These are phyloP conservation scores for Polytrichum commune DNA, from an alignment of 225 moss, liverwort and hornwort genomes.

Conservation along the genomic window DNA sequence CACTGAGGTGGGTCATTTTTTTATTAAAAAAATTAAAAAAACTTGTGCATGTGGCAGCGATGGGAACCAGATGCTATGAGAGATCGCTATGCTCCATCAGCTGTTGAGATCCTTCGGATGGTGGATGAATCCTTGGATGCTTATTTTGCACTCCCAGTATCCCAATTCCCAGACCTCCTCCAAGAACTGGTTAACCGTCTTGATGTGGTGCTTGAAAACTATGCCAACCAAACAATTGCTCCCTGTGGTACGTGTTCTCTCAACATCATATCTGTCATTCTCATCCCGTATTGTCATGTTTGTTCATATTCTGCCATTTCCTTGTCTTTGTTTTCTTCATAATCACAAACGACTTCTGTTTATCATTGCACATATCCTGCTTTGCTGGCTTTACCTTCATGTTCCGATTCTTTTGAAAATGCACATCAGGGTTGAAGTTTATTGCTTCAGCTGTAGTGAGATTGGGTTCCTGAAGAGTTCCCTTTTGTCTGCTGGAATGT, in stretches of 20 bases:
- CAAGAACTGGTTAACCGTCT: constrained; percentile 64
- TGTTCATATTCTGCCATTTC: not conserved
- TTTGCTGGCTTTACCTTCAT: too few species aligned
- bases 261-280: not conserved
- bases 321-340: not conserved
- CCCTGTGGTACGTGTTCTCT: constrained; percentile 55
- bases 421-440: too few species aligned
- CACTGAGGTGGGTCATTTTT: too few species aligned
- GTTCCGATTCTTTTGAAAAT: too few species aligned
- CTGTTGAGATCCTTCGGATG: constrained; percentile 77
- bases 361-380: too few species aligned
- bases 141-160: constrained; percentile 80
- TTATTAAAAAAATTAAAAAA: too few species aligned
- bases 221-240: constrained; percentile 57
- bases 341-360: not conserved
- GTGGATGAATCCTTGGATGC: constrained; percentile 80
- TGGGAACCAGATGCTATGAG: constrained; percentile 77
- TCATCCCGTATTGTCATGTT: not conserved
- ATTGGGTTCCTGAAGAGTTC: too few species aligned
- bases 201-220: constrained; percentile 52
- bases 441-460: too few species aligned
- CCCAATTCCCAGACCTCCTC: constrained; percentile 60
- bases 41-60: constrained; percentile 33
- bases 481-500: not conserved
- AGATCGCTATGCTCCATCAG: constrained; percentile 78